Evolutionary conservation across 1,139 yeast genomes (phyloP), one percentile per base, ranked within the genome.

Genomic region (Hansenula lynferdii): DNA sequence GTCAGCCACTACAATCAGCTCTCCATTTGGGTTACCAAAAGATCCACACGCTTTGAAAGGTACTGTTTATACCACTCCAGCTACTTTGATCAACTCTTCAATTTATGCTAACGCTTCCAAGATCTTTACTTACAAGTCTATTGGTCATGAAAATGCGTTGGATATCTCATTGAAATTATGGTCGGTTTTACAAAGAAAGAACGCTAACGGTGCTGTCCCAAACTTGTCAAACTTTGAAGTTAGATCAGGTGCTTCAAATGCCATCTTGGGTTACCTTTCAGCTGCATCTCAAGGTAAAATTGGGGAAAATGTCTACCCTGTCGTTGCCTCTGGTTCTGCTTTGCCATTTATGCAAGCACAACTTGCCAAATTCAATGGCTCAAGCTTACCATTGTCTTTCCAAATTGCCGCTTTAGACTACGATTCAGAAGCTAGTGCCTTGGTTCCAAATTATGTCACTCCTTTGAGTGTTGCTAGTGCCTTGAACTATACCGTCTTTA

Each of bases 201-300:
- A 83, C 54, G 68, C 77, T 9, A 60, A 63, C 38, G 84, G 82
- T 15, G 64, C 60, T 31, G 76, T 76, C 39, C 90, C 87, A 33
- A 69, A 67, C 41, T 63, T 76, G 52, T 71, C 72, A 58, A 68
- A 70, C 53, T 72, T 87, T 44, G 89, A 89, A 57, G 76, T 86
- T 35, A 77, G 96, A 58, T 69, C 84, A 2, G 97, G 97, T 50
- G 95, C 96, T 24, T 85, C 92, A 34, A 74, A 79, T 49, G 76
- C 86, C 30, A 70, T 92, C 38, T 67, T 85, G 41, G 97, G 97
- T 20, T 89, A 80, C 63, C 64, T 80, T 49, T 65, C 68, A 35
- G 69, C 70, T 30, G 57, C 73, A 23, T 52, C 58, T 36, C 72
- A 69, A 57, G 44, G 50, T 21, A 38, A 49, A 20, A 41, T 48